Conservation (phyloP, 768 basidiomycete species). For the Russula sp. region DNA sequence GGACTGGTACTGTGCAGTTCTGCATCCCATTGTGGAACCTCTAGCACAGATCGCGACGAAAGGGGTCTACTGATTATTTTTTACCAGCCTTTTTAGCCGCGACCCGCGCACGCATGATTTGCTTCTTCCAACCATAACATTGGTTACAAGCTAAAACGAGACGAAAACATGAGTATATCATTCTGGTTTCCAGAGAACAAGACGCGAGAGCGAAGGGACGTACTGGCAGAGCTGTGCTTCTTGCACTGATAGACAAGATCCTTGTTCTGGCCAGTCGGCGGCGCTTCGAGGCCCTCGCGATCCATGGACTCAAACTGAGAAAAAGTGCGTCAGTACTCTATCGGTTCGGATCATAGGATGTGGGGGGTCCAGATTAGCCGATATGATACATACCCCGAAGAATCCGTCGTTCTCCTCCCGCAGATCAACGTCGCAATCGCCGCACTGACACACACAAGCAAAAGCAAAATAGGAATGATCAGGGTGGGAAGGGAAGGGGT, state of each 20-base stretch:
- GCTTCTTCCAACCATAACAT: constrained; percentile 86
- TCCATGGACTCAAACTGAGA: constrained; percentile 55
- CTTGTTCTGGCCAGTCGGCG: constrained; percentile 61
- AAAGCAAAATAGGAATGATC: background rate
- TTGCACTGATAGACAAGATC: constrained; percentile 79
- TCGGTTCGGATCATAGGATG: background rate
- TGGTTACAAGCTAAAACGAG: constrained; percentile 53
- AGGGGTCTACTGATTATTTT: constrained; percentile 42
- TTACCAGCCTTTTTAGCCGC: constrained; percentile 71
- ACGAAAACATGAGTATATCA: background rate
- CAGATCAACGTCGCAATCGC: constrained; percentile 64
- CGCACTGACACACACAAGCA: constrained; percentile 47
- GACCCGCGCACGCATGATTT: constrained; percentile 58
- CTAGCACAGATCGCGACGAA: background rate
- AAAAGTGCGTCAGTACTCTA: background rate
- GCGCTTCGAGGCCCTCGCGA: constrained; percentile 65
- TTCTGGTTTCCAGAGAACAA: too few relatives aligned
- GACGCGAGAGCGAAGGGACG: constrained; percentile 30
- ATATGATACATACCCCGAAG: constrained; percentile 50
- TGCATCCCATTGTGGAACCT: background rate
- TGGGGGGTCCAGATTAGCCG: background rate
- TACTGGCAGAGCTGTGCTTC: constrained; percentile 70
- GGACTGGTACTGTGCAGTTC: background rate
- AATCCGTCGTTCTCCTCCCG: constrained; percentile 82
- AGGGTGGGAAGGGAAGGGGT: constrained; percentile 13